phyloP scores from a whole-genome alignment of 2,329 filamentous ascomycete genomes.

The Sclerotinia spermophila region DNA sequence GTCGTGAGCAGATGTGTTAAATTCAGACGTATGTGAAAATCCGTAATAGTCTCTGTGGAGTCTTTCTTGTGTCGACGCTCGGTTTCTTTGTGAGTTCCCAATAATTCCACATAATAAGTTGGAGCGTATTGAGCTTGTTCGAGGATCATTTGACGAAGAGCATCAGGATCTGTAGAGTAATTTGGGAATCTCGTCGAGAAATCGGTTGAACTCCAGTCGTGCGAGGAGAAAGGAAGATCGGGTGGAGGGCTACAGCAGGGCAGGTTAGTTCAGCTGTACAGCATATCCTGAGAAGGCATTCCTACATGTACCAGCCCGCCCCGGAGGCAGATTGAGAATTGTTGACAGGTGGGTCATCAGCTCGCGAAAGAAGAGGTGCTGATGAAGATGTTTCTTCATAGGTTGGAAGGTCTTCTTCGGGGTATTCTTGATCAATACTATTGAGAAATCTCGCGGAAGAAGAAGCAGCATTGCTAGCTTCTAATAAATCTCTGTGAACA shows the following conservation, averaged over 20 bases:
- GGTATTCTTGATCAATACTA: conserved; percentile 24
- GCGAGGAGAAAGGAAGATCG: conserved; percentile 29
- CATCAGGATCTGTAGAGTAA: conserved; percentile 28
- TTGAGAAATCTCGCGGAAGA: conserved; percentile 28
- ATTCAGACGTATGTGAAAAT: conserved; percentile 59
- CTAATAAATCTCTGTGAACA: not conserved
- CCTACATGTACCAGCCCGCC: conserved; percentile 10
- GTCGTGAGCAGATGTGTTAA: conserved; percentile 55
- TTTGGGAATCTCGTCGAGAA: conserved; percentile 32
- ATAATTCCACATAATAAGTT: conserved; percentile 32
- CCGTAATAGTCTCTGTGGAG: conserved; percentile 49
- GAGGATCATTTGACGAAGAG: conserved; percentile 31
- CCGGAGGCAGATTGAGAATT: not conserved
- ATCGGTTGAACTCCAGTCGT: conserved; percentile 27
- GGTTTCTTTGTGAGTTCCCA: conserved; percentile 37
- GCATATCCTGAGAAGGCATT: too few species aligned
- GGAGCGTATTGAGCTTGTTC: conserved; percentile 33
- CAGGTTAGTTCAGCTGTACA: not conserved
- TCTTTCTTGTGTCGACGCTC: conserved; percentile 40
- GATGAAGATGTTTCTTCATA: conserved; percentile 23
- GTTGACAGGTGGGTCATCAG: not conserved
- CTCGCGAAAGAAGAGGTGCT: conserved; percentile 6
- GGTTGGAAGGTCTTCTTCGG: conserved; percentile 25
- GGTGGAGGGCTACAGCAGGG: conserved; percentile 22
- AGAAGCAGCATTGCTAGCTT: conserved; percentile 21